Evolutionary conservation across 345 rosid species (phyloP).

Genomic region (Camelina sativa): DNA sequence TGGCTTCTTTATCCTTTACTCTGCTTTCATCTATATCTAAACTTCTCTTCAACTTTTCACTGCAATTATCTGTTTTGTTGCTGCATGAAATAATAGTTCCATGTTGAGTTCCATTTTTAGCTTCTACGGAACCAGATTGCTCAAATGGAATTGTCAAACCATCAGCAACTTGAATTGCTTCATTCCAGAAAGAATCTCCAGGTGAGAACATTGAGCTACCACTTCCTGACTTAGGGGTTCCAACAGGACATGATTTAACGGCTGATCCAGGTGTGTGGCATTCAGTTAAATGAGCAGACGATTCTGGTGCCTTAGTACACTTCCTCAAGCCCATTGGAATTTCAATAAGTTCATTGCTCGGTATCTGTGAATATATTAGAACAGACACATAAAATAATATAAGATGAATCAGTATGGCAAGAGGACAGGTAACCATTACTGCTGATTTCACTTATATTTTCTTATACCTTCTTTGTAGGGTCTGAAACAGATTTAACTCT

Average conservation of each 20-base stretch:
- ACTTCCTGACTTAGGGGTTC: slow-evolving; percentile 72
- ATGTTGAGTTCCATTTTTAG: slow-evolving; percentile 31
- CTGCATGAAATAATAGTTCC: slow-evolving; percentile 37
- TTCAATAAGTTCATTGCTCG: slow-evolving; percentile 36
- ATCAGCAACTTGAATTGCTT: slow-evolving; percentile 93
- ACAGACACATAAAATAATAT: slow-evolving; percentile 8
- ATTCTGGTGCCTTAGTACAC: slow-evolving; percentile 54
- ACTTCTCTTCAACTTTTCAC: slow-evolving; percentile 45
- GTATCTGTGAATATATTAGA: slow-evolving; percentile 42
- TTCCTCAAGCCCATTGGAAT: slow-evolving; percentile 65
- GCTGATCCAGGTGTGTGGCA: slow-evolving; percentile 73
- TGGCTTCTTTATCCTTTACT: slow-evolving; percentile 41
- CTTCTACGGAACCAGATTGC: slow-evolving; percentile 43
- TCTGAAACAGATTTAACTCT: slow-evolving; percentile 37
- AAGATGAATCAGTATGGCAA: slow-evolving; percentile 28
- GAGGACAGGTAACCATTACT: slow-evolving; percentile 15
- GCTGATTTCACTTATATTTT: slow-evolving; percentile 36
- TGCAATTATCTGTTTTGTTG: slow-evolving; percentile 43
- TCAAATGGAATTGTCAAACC: slow-evolving; percentile 59
- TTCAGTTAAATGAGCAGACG: slow-evolving; percentile 45
- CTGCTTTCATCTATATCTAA: slow-evolving; percentile 54
- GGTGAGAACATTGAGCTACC: slow-evolving; percentile 95
- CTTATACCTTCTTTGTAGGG: slow-evolving; percentile 55
- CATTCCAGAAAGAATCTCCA: slow-evolving; percentile 98
- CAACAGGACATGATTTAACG: slow-evolving; percentile 47